A percentile compares a stretch with the other conserved stretches of the same genome.
These are phyloP conservation scores for Triglochin maritima DNA, from an alignment of 106 monocot species.

Conservation along the genomic window DNA sequence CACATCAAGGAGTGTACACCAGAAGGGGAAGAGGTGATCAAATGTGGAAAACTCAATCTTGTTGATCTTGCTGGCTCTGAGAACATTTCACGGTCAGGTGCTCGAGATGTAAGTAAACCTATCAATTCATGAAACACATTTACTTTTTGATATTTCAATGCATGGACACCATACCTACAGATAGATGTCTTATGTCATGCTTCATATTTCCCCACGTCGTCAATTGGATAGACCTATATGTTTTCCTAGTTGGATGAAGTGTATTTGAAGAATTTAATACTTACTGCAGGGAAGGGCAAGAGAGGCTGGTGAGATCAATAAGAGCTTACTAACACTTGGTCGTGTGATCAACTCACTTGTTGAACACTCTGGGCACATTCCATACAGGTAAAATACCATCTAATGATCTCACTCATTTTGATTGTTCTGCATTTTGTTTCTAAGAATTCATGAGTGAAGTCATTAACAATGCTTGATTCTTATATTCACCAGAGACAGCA, in stretches of 20 bases:
- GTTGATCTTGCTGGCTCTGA: conserved; percentile 95
- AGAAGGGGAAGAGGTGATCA: conserved; percentile 89
- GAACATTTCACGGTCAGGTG: conserved; percentile 74
- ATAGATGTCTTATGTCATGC: too few relatives aligned
- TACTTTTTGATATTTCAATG: neutral
- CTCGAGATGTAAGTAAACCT: conserved; percentile 61
- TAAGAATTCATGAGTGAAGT: neutral
- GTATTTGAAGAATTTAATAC: neutral
- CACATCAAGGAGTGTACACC: conserved; percentile 73
- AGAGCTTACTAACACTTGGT: conserved; percentile 93
- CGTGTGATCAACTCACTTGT: conserved; percentile 96
- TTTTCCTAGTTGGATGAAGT: too few relatives aligned
- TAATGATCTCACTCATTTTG: neutral
- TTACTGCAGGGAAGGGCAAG: conserved; percentile 83
- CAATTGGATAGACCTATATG: too few relatives aligned
- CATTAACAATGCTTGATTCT: neutral
- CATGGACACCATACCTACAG: too few relatives aligned
- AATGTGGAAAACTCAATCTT: conserved; percentile 90
- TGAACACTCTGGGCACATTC: conserved; percentile 87
- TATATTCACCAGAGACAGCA: conserved; percentile 64
- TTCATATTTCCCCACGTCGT: too few relatives aligned
- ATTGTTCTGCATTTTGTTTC: conserved; percentile 6
- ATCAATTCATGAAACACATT: neutral
- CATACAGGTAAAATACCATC: conserved; percentile 49
- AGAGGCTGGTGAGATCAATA: conserved; percentile 97